Conservation (phyloP, 2,329 filamentous ascomycete genomes). For the Fusarium sp. region DNA sequence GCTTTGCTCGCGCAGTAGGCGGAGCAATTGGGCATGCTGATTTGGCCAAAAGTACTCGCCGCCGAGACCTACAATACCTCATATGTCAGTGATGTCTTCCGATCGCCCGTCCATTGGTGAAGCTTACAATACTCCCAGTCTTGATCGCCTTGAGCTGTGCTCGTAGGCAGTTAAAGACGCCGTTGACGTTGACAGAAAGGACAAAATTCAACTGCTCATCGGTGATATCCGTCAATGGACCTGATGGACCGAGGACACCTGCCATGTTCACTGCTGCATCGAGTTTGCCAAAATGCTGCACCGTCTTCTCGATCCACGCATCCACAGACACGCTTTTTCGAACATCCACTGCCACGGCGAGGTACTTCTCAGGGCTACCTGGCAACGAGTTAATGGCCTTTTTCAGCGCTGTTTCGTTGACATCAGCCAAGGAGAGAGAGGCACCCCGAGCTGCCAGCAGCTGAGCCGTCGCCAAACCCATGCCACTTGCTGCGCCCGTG, state of each 20-base stretch:
- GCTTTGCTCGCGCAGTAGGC: not conserved
- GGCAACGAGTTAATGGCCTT: not conserved
- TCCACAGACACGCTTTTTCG: not conserved
- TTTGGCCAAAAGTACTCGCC: not conserved
- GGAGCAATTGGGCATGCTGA: not conserved
- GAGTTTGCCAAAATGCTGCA: not conserved
- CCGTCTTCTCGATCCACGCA: not conserved
- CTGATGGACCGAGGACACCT: not conserved
- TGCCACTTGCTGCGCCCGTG: not conserved
- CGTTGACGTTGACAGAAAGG: not conserved
- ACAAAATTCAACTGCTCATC: not conserved
- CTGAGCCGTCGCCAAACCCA: not conserved
- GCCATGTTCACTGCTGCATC: not conserved
- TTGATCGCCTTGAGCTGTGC: not conserved
- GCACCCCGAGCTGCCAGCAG: not conserved
- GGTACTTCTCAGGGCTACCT: not conserved
- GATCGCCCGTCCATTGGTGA: not conserved
- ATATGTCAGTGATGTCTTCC: not conserved
- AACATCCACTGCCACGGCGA: not conserved
- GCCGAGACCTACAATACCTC: not conserved
- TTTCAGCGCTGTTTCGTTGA: not conserved
- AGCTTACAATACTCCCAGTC: not conserved
- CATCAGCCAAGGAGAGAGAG: not conserved
- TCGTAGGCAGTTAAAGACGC: not conserved
- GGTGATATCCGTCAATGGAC: not conserved